phyloP scores from a whole-genome alignment of 495 filamentous ascomycete species.

The Lasiosphaeria ovina region DNA sequence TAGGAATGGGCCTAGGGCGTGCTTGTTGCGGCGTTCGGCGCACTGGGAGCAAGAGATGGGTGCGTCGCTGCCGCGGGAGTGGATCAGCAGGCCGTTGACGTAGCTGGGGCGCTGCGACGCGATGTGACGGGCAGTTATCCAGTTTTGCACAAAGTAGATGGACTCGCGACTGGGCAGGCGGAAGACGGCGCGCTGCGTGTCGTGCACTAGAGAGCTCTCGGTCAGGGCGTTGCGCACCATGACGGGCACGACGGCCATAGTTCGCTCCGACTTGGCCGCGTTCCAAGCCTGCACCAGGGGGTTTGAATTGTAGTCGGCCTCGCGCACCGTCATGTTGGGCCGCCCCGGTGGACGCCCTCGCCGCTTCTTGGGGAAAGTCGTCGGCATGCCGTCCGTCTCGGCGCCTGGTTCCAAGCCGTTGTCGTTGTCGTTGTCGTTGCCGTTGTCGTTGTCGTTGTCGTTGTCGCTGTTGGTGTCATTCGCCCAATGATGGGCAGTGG shows the following conservation, averaged over 20 bases:
- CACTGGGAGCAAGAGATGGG: slow-evolving; percentile 25
- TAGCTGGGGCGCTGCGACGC: slow-evolving; percentile 37
- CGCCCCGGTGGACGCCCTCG: slow-evolving; percentile 35
- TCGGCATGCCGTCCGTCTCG: slow-evolving; percentile 16
- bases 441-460: background rate
- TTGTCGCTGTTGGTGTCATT: background rate
- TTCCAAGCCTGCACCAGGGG: slow-evolving; percentile 31
- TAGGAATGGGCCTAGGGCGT: slow-evolving; percentile 32
- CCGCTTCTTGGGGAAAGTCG: slow-evolving; percentile 31
- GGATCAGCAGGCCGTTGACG: slow-evolving; percentile 36
- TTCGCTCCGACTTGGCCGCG: slow-evolving; percentile 24
- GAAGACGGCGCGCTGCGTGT: slow-evolving; percentile 32
- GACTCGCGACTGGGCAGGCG: slow-evolving; percentile 27
- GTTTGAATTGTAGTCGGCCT: slow-evolving; percentile 30
- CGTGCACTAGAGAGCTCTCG: slow-evolving; percentile 27
- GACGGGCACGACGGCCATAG: slow-evolving; percentile 24
- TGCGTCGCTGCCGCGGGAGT: slow-evolving; percentile 32
- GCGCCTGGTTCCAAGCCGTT: background rate
- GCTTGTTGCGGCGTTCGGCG: slow-evolving; percentile 25
- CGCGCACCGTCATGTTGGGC: slow-evolving; percentile 30
- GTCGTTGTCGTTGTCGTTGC: background rate
- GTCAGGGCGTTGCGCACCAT: slow-evolving; percentile 29
- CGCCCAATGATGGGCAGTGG: background rate
- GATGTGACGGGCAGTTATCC: slow-evolving; percentile 36
- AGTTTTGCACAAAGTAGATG: slow-evolving; percentile 35